Base-by-base conservation (phyloP, 2,329 filamentous ascomycete genomes). In the Cadophora sp. region DNA sequence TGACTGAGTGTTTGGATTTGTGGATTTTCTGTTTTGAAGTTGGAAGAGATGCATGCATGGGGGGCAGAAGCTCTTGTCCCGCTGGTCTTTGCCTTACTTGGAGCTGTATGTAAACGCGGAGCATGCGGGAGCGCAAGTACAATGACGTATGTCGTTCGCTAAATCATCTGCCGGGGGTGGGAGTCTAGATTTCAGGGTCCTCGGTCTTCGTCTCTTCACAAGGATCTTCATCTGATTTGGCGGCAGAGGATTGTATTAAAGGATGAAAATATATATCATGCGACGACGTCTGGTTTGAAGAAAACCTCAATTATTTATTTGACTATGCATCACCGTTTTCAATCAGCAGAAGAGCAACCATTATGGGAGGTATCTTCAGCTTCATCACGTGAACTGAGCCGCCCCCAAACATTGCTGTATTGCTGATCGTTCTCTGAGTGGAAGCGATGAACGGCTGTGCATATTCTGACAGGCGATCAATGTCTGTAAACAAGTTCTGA, bases 81-180 rank as follows among this genome's bases (percentile, higher is more conserved):
- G 53, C 46, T 8, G 34, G 5, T n/a, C n/a, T n/a, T n/a, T n/a
- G n/a, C 29, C 46, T 37, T 37, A 24, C 27, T 53, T 37, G n/a
- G 31, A 43, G 37, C 37, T 59, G 43, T 24, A 31, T 26, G 11
- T 40, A 16, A 40, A 19, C 29, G 61, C 31, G 31, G 62, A 29
- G 34, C 24, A 64, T 58, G 62, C 62, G 62, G 62, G 62, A 27
- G 37, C 7, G 48, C n/a, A 50, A 24, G 62, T 56, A 58, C 34
- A 29, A 56, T 64, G 62, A 64, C 62, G 62, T n/a, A n/a, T n/a
- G n/a, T 64, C 50, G 50, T 40, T 60, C 34, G 56, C 27, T 29
- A 40, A 53, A 46, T 22, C 22, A 40, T 46, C n/a, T 16, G 56
- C 56, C 19, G 31, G 27, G 53, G 16, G 16, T n/a, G n/a, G n/a